A percentile compares a stretch with the other conserved stretches of the same genome.
These are phyloP conservation scores for Pachysolen tannophilus DNA, from an alignment of 805 yeast species.

Conservation along the genomic window DNA sequence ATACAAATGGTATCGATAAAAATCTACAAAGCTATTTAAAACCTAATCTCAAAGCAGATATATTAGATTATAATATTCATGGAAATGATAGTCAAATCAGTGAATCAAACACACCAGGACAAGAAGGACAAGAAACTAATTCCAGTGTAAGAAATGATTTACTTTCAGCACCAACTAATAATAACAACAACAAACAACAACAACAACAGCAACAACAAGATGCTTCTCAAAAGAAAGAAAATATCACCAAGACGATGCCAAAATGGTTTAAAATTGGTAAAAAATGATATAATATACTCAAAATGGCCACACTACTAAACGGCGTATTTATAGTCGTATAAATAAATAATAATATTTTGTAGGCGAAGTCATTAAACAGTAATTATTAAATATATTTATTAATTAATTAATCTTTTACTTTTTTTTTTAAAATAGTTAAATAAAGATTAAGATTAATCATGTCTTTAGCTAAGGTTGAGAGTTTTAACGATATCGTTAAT, in stretches of 20 bases:
- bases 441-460: not conserved
- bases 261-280: constrained; percentile 26
- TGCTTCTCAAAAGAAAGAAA: no score
- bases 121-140: not conserved
- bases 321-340: not conserved
- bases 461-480: not conserved
- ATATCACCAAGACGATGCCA: no score
- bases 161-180: not conserved
- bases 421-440: not conserved
- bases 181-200: constrained; percentile 10
- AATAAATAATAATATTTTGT: not conserved
- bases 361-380: not conserved
- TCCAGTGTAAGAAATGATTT: not conserved
- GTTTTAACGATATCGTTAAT: not conserved
- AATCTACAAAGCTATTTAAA: constrained; percentile 4
- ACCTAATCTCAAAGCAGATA: not conserved
- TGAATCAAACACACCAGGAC: not conserved
- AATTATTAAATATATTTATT: not conserved
- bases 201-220: no score
- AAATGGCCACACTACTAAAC: no score
- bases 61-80: not conserved
- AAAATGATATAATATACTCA: constrained; percentile 11
- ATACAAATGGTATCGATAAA: constrained; percentile 3
- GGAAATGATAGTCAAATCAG: not conserved
- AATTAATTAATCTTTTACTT: not conserved